These are phyloP conservation scores for Anthoceros angustus DNA, from an alignment of 225 moss, liverwort and hornwort species.

Conservation along the genomic window DNA sequence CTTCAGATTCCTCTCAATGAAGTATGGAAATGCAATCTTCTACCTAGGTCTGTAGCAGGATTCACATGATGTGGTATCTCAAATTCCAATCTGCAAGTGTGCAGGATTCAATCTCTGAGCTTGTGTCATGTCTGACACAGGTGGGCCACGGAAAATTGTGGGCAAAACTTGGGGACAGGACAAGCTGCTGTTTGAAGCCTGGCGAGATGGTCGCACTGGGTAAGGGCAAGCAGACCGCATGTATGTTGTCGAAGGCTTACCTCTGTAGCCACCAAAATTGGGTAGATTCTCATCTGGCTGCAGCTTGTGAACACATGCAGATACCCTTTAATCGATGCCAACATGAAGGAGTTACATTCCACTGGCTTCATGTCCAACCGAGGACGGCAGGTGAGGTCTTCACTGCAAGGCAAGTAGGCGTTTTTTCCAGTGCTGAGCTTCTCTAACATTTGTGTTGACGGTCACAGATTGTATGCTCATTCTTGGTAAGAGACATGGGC, in stretches of 20 bases:
- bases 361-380: slow-evolving; percentile 98
- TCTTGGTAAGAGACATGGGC: slow-evolving; percentile 81
- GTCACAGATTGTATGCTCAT: slow-evolving; percentile 90
- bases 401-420: background rate
- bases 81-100: background rate
- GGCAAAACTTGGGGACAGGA: slow-evolving; percentile 80
- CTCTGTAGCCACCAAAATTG: background rate
- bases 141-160: slow-evolving; percentile 62
- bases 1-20: slow-evolving; percentile 92
- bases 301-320: slow-evolving; percentile 16
- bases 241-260: background rate
- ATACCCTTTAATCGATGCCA: slow-evolving; percentile 94
- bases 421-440: background rate
- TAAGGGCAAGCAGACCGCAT: slow-evolving; percentile 9
- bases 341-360: slow-evolving; percentile 79
- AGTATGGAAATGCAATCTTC: slow-evolving; percentile 81
- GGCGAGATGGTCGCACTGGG: slow-evolving; percentile 90
- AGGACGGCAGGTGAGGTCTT: slow-evolving; percentile 49
- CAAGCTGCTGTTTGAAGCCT: slow-evolving; percentile 70
- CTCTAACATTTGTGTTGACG: background rate
- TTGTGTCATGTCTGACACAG: slow-evolving; percentile 16
- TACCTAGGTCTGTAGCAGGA: slow-evolving; percentile 37
- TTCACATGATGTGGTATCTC: background rate
- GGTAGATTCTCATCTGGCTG: background rate
- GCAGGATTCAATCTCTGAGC: background rate